Conservation (phyloP, 805 yeast species). For the Candida stauntonica region DNA sequence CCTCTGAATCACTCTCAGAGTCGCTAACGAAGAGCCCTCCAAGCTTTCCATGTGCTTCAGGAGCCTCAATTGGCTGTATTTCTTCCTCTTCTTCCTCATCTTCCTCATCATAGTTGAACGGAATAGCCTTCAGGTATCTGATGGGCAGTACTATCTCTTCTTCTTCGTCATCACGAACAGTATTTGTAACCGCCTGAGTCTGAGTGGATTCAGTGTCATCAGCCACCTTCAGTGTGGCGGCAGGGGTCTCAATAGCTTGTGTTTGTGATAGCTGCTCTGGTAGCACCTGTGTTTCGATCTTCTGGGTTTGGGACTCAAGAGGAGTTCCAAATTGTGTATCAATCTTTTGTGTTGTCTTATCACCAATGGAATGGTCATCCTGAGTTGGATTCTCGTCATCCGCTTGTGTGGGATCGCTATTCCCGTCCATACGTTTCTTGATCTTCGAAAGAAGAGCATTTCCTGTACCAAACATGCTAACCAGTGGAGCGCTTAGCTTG, state of each 20-base stretch:
- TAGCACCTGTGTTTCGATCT: not conserved
- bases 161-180: constrained; percentile 1
- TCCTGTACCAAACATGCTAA: constrained; percentile 4
- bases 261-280: not conserved
- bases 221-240: not conserved
- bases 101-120: constrained; percentile 4
- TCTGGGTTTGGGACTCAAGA: not conserved
- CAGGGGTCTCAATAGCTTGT: not conserved
- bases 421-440: constrained; percentile 20
- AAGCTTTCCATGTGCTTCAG: not conserved
- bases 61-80: not conserved
- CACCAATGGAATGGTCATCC: not conserved
- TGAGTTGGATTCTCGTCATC: too few species aligned
- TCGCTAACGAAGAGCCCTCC: constrained; percentile 17
- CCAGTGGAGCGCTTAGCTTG: not conserved
- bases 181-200: not conserved
- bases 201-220: not conserved
- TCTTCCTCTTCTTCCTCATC: constrained; percentile 1
- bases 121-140: not conserved
- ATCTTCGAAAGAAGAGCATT: constrained; percentile 14
- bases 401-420: too few species aligned
- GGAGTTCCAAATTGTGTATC: not conserved
- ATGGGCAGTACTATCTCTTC: not conserved
- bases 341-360: not conserved
- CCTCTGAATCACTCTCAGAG: constrained; percentile 15